Conservation (phyloP, 2,329 filamentous ascomycete genomes). For the Zopfia rhizophila region DNA sequence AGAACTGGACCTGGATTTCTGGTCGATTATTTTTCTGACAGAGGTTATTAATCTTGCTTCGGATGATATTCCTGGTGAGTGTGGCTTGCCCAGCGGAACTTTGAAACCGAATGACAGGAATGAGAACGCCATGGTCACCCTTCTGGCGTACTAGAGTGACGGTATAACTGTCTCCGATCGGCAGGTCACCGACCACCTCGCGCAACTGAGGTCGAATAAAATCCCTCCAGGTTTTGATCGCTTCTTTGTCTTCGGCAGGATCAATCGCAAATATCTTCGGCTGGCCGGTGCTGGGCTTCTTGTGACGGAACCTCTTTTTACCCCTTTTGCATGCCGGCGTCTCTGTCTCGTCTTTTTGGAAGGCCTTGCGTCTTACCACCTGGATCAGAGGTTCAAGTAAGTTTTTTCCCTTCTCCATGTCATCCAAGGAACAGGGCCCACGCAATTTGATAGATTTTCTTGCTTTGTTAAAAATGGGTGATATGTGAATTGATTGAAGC, state of each 20-base stretch:
- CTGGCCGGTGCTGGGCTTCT: slow-evolving; percentile 10
- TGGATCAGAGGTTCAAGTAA: slow-evolving; percentile 5
- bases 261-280: slow-evolving; percentile 14
- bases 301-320: slow-evolving; percentile 3
- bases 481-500: slow-evolving; percentile 3
- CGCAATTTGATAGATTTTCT: slow-evolving; percentile 7
- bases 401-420: slow-evolving; percentile 10
- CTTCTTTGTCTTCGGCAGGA: slow-evolving; percentile 5
- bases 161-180: slow-evolving; percentile 13
- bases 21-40: background rate
- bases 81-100: slow-evolving; percentile 12
- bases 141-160: slow-evolving; percentile 15
- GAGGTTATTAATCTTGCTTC: slow-evolving; percentile 5
- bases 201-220: slow-evolving; percentile 9
- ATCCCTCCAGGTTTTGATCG: slow-evolving; percentile 8
- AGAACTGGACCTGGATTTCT: slow-evolving; percentile 12
- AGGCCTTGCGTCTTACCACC: too few species aligned
- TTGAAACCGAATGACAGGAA: slow-evolving; percentile 17
- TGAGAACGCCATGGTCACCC: background rate
- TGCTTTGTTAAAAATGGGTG: slow-evolving; percentile 7
- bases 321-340: background rate
- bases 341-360: background rate
- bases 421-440: background rate
- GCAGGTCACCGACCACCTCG: slow-evolving; percentile 2
- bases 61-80: slow-evolving; percentile 3